Conservation (phyloP, 2,329 filamentous ascomycete species). For the Fusarium phyllophilum region DNA sequence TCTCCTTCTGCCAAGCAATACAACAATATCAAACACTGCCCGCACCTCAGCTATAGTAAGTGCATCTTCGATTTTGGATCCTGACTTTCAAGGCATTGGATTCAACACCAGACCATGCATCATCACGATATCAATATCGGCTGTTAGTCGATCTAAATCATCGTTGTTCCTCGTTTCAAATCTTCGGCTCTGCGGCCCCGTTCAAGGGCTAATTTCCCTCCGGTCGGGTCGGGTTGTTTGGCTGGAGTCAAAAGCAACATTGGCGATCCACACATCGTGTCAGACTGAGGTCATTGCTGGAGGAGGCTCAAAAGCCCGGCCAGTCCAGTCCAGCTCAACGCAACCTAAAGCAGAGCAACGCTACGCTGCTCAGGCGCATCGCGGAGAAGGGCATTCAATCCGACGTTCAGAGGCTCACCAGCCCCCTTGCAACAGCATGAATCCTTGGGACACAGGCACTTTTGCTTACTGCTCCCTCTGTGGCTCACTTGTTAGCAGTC, state of each 20-base stretch:
- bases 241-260: conserved; percentile 29
- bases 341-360: background rate
- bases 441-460: conserved; percentile 4
- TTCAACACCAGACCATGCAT: background rate
- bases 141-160: conserved; percentile 36
- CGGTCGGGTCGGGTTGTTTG: conserved; percentile 23
- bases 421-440: conserved; percentile 21
- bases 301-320: conserved; percentile 35
- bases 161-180: conserved; percentile 26
- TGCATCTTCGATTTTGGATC: background rate
- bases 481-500: background rate
- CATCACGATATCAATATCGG: conserved; percentile 21
- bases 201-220: conserved; percentile 33
- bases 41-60: background rate
- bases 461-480: conserved; percentile 6
- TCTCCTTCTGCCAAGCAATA: conserved; percentile 3
- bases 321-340: conserved; percentile 5
- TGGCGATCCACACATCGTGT: conserved; percentile 38
- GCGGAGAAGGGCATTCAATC: conserved; percentile 8
- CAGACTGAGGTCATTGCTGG: conserved; percentile 42
- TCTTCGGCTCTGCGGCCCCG: conserved; percentile 22
- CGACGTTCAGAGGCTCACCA: conserved; percentile 12
- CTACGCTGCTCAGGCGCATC: conserved; percentile 22
- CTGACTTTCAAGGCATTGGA: background rate
- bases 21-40: background rate